Evolutionary conservation across 441 rosid genomes (phyloP).

Genomic region (Raphanus hybrid): DNA sequence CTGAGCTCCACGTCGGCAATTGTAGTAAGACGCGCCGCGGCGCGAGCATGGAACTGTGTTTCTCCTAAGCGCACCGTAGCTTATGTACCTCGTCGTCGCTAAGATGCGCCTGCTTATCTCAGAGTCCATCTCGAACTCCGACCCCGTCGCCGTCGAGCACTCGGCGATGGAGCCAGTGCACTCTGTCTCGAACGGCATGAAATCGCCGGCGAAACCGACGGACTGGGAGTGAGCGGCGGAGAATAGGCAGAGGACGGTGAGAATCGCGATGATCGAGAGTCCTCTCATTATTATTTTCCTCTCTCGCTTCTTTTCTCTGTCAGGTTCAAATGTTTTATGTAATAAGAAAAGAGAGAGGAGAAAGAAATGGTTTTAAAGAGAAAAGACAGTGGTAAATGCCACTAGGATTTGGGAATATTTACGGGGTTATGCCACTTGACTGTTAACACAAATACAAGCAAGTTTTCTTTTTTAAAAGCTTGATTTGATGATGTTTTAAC

Average conservation of each 20-base stretch:
- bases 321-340: conserved; percentile 3
- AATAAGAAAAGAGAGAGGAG: neutral
- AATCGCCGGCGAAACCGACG: conserved; percentile 43
- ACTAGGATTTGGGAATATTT: conserved; percentile 22
- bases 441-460: neutral
- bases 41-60: conserved; percentile 80
- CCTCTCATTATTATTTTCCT: conserved; percentile 49
- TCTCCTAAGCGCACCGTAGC: conserved; percentile 85
- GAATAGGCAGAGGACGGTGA: conserved; percentile 46
- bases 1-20: conserved; percentile 72
- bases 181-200: conserved; percentile 46
- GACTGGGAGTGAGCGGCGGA: conserved; percentile 39
- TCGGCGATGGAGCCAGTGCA: conserved; percentile 79
- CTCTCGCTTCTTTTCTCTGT: neutral
- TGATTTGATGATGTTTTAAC: conserved; percentile 33
- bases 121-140: conserved; percentile 65
- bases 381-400: conserved; percentile 33
- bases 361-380: conserved; percentile 34
- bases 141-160: conserved; percentile 46
- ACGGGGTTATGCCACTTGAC: conserved; percentile 50
- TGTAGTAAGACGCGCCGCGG: conserved; percentile 87
- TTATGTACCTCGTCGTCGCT: conserved; percentile 61
- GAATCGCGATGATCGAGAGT: conserved; percentile 44
- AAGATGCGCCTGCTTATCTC: conserved; percentile 79
- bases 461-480: neutral